Conservation (phyloP, 1,139 yeast genomes). For the Taiozyma sp. region DNA sequence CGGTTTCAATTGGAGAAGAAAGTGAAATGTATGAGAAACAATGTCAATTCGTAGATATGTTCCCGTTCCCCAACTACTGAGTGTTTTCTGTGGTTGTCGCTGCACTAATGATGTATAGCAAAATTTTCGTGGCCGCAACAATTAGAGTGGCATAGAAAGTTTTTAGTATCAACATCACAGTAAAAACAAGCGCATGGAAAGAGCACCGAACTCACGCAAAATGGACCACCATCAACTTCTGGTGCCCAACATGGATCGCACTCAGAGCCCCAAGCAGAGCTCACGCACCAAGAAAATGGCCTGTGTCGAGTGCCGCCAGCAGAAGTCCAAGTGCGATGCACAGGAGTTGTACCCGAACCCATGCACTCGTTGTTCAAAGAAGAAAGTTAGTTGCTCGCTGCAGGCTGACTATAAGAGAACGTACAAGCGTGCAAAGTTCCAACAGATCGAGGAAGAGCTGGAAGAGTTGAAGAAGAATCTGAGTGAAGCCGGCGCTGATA, state of each 20-base stretch:
- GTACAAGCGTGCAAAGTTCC: slow-evolving; percentile 78
- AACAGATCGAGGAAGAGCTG: slow-evolving; percentile 78
- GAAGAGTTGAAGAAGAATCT: slow-evolving; percentile 57
- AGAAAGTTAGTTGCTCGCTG: slow-evolving; percentile 63
- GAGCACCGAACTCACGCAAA: neutral
- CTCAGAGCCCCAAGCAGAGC: neutral
- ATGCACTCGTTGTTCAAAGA: slow-evolving; percentile 74
- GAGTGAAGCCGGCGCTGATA: slow-evolving; percentile 45
- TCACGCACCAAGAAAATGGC: slow-evolving; percentile 55
- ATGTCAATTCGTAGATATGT: neutral
- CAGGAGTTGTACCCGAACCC: slow-evolving; percentile 72
- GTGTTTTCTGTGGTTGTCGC: no score
- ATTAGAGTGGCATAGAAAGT: neutral
- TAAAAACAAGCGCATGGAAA: neutral
- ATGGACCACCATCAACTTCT: neutral
- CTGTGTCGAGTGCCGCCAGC: slow-evolving; percentile 95
- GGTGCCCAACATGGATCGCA: neutral
- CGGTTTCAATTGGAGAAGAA: neutral
- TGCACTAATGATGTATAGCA: neutral
- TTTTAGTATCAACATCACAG: neutral
- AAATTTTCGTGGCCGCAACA: neutral
- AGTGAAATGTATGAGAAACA: neutral
- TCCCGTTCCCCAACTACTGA: no score
- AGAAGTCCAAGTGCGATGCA: slow-evolving; percentile 87
- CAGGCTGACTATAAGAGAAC: slow-evolving; percentile 84